These are phyloP conservation scores for Stemphylium vesicarium DNA, from an alignment of 2,329 filamentous ascomycete genomes.

Conservation along the genomic window DNA sequence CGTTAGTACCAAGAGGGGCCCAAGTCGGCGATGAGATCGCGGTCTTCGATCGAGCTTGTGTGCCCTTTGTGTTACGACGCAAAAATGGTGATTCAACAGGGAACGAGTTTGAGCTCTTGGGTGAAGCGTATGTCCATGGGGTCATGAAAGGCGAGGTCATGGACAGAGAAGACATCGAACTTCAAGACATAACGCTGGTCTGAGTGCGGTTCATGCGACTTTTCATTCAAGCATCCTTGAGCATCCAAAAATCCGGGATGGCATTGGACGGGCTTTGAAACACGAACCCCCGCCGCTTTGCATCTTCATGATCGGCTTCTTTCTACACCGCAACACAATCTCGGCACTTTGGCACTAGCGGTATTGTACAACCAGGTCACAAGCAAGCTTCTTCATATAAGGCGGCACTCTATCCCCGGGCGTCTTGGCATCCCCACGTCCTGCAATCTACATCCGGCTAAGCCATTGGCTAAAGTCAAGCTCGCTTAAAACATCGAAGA, in stretches of 20 bases:
- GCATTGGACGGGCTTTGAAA: neutral
- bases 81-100: neutral
- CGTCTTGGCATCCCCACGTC: neutral
- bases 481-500: constrained; percentile 30
- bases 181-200: constrained; percentile 20
- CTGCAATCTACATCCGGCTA: constrained; percentile 18
- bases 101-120: constrained; percentile 21
- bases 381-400: constrained; percentile 15
- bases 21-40: constrained; percentile 21
- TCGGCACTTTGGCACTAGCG: constrained; percentile 4
- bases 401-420: neutral
- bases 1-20: constrained; percentile 27
- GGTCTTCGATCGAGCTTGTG: constrained; percentile 26
- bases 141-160: constrained; percentile 31
- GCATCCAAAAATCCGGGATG: neutral
- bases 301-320: neutral
- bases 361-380: constrained; percentile 13
- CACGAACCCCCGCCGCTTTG: too few relatives aligned
- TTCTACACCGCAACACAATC: neutral
- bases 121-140: constrained; percentile 33
- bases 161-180: constrained; percentile 5
- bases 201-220: neutral
- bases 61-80: constrained; percentile 27
- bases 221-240: neutral
- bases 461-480: constrained; percentile 25